Conservation (phyloP, 768 basidiomycete genomes). For the Porpolomopsis calyptriformis region DNA sequence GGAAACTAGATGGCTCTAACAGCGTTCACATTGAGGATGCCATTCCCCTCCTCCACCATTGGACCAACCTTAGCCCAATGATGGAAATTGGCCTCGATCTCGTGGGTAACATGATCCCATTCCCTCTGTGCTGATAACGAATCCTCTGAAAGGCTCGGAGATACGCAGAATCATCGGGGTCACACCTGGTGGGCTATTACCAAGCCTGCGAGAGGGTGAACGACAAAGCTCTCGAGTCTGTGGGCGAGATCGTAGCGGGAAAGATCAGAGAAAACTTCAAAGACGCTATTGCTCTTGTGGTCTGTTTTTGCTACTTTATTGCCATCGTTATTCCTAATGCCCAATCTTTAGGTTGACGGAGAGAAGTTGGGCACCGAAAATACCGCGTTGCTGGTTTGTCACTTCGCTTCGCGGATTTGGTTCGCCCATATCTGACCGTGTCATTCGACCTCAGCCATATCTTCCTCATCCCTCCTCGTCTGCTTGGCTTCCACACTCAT, state of each 20-base stretch:
- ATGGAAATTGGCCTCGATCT: constrained; percentile 79
- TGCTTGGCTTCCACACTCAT: constrained; percentile 38
- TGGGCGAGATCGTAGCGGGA: constrained; percentile 52
- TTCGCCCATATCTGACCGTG: background rate
- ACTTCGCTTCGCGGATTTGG: constrained; percentile 9
- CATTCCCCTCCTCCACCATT: constrained; percentile 73
- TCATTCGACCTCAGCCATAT: constrained; percentile 36
- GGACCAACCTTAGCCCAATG: constrained; percentile 76
- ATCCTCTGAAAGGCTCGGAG: constrained; percentile 36
- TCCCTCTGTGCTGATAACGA: background rate
- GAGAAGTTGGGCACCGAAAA: constrained; percentile 41
- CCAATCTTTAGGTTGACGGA: constrained; percentile 43
- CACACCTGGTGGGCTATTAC: constrained; percentile 63
- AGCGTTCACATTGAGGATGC: constrained; percentile 48
- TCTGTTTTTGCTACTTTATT: constrained; percentile 24
- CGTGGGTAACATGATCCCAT: constrained; percentile 29
- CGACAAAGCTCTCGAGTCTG: constrained; percentile 49
- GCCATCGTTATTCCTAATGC: constrained; percentile 1
- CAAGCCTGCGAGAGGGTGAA: constrained; percentile 59
- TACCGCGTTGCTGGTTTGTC: constrained; percentile 51
- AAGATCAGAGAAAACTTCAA: constrained; percentile 44
- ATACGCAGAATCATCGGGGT: constrained; percentile 42
- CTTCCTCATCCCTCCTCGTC: constrained; percentile 27
- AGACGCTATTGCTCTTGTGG: constrained; percentile 61
- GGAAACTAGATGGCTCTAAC: constrained; percentile 27